Evolutionary conservation across 257 asterid species (phyloP).

Genomic region (Solanum habrochaites): DNA sequence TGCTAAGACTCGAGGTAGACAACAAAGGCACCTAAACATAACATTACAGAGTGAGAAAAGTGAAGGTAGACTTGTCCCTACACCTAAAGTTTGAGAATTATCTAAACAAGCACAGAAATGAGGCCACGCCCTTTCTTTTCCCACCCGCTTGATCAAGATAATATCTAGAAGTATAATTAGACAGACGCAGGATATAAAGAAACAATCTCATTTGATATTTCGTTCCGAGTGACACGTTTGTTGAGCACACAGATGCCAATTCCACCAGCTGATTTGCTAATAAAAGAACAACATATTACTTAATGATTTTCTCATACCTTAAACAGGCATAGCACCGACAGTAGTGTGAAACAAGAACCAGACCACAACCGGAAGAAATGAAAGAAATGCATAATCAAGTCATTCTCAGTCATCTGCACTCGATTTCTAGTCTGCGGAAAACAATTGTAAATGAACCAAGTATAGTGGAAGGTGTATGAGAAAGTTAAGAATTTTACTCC

Average conservation of each 20-base stretch:
- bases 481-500: background rate
- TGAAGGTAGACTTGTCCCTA: background rate
- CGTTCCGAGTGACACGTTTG: constrained; percentile 94
- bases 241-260: constrained; percentile 85
- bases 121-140: constrained; percentile 72
- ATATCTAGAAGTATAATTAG: constrained; percentile 89
- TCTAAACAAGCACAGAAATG: background rate
- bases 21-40: constrained; percentile 79
- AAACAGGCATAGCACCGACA: constrained; percentile 83
- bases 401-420: constrained; percentile 84
- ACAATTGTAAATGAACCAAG: background rate
- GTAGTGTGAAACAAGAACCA: background rate
- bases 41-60: background rate
- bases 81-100: background rate
- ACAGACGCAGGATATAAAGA: constrained; percentile 76
- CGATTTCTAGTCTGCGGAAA: constrained; percentile 41
- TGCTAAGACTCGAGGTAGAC: constrained; percentile 98
- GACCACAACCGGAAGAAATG: too few species aligned
- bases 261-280: constrained; percentile 98
- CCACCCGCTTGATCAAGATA: constrained; percentile 92
- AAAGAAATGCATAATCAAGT: constrained; percentile 66
- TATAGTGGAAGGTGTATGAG: background rate
- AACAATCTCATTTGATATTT: constrained; percentile 87
- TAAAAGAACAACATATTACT: constrained; percentile 75
- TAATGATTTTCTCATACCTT: constrained; percentile 22